Percentiles rank a stretch among this genome's conserved stretches.
These are phyloP conservation scores for Flueggea neowawraea DNA, from an alignment of 441 rosid genomes.

Conservation along the genomic window DNA sequence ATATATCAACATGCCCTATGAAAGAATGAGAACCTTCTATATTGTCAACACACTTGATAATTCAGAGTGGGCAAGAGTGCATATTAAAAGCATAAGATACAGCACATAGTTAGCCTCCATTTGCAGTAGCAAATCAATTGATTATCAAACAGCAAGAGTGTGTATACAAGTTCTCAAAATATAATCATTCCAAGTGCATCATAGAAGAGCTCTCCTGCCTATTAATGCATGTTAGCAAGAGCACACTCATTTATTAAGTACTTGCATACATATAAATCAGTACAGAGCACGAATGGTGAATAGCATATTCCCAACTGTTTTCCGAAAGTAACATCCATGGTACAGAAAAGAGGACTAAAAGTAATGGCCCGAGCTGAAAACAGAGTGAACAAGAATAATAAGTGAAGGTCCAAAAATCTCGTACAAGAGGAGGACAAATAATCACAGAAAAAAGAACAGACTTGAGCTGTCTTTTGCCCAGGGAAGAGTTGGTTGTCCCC, in stretches of 20 bases:
- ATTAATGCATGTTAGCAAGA: too few relatives aligned
- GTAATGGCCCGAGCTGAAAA: constrained; percentile 63
- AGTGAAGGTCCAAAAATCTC: not conserved
- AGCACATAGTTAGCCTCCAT: constrained; percentile 6
- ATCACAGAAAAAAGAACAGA: constrained; percentile 10
- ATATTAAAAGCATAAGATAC: constrained; percentile 5
- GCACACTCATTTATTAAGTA: too few relatives aligned
- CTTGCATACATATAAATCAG: too few relatives aligned
- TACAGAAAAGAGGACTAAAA: constrained; percentile 79
- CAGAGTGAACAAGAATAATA: not conserved
- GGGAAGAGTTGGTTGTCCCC: constrained; percentile 88
- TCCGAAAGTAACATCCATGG: constrained; percentile 93
- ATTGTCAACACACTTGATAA: constrained; percentile 88
- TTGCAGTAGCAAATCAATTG: not conserved
- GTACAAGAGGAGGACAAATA: not conserved
- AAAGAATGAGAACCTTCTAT: constrained; percentile 87
- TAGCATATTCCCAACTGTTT: too few relatives aligned
- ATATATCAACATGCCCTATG: constrained; percentile 58
- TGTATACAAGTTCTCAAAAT: too few relatives aligned
- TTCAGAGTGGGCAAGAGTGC: constrained; percentile 94
- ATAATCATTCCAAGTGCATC: too few relatives aligned
- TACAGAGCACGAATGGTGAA: too few relatives aligned
- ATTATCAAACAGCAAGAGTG: not conserved
- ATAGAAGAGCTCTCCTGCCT: not conserved
- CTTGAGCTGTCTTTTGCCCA: constrained; percentile 74